Conservation (phyloP, 1,284 basidiomycete genomes). For the Peniophora sp. region DNA sequence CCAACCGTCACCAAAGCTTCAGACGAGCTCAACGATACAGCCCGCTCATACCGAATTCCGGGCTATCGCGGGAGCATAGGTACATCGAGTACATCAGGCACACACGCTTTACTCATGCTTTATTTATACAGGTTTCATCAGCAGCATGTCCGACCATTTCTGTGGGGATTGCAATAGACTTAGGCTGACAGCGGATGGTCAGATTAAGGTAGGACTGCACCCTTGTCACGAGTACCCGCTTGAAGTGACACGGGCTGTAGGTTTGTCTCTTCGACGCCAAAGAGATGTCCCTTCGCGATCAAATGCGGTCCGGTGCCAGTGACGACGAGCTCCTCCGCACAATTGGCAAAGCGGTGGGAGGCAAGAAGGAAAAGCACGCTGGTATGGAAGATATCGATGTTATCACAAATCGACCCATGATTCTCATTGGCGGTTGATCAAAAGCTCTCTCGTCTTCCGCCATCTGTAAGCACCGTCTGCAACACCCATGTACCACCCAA, state of each 20-base stretch:
- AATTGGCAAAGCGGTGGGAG: constrained; percentile 59
- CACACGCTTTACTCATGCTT: not conserved
- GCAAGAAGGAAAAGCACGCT: constrained; percentile 80
- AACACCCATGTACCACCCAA: too few species aligned
- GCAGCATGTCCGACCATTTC: constrained; percentile 90
- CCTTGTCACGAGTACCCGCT: constrained; percentile 1
- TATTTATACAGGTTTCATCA: constrained; percentile 66
- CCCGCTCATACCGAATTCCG: constrained; percentile 70
- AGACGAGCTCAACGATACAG: constrained; percentile 74
- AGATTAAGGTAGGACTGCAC: constrained; percentile 63
- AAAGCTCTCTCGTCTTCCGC: constrained; percentile 31
- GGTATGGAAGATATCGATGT: constrained; percentile 78
- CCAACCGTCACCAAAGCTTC: constrained; percentile 44
- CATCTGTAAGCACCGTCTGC: constrained; percentile 12
- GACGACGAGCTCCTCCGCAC: constrained; percentile 60
- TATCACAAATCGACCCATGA: constrained; percentile 78
- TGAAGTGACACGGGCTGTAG: constrained; percentile 26
- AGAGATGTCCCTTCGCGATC: constrained; percentile 76
- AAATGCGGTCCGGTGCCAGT: constrained; percentile 53
- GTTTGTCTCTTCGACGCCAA: constrained; percentile 84
- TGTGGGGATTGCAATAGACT: constrained; percentile 81
- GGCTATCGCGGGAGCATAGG: constrained; percentile 62
- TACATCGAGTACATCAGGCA: not conserved
- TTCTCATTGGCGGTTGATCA: constrained; percentile 81
- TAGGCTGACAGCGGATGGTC: constrained; percentile 80